phyloP scores from a whole-genome alignment of 2,329 filamentous ascomycete genomes.

The Seiridium unicorne region DNA sequence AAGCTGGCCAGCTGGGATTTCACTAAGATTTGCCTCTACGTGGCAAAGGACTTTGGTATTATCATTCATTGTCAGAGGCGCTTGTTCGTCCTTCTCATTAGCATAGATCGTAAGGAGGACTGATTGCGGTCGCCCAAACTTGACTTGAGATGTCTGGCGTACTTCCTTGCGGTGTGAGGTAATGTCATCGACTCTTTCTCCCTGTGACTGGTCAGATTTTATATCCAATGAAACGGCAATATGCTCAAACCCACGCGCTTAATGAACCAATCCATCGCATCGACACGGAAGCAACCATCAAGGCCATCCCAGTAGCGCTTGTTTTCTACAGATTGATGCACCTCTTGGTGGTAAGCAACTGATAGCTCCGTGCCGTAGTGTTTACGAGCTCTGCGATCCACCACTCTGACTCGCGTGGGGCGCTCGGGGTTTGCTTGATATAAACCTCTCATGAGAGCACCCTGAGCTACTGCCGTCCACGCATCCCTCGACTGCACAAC shows the following conservation, averaged over 20 bases:
- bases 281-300: conserved; percentile 13
- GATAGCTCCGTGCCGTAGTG: conserved; percentile 37
- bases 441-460: conserved; percentile 48
- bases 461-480: conserved; percentile 50
- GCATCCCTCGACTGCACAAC: conserved; percentile 47
- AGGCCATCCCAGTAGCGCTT: conserved; percentile 11
- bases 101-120: conserved; percentile 35
- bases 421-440: conserved; percentile 31
- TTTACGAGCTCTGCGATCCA: conserved; percentile 39
- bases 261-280: conserved; percentile 43
- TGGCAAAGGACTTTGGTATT: conserved; percentile 34
- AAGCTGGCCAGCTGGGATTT: conserved; percentile 36
- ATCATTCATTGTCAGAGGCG: conserved; percentile 33
- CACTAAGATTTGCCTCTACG: conserved; percentile 37
- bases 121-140: conserved; percentile 28
- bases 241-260: conserved; percentile 22
- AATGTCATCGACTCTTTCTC: conserved; percentile 40
- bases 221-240: background rate
- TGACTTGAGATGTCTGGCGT: conserved; percentile 24
- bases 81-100: conserved; percentile 24
- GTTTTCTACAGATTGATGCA: conserved; percentile 9
- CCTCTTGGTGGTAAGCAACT: conserved; percentile 1
- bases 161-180: conserved; percentile 29
- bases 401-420: conserved; percentile 34
- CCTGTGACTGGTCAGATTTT: background rate